Evolutionary conservation across 2,329 filamentous ascomycete genomes (phyloP), one percentile per base, ranked within the genome.

Genomic region (Colletotrichum kahawae): DNA sequence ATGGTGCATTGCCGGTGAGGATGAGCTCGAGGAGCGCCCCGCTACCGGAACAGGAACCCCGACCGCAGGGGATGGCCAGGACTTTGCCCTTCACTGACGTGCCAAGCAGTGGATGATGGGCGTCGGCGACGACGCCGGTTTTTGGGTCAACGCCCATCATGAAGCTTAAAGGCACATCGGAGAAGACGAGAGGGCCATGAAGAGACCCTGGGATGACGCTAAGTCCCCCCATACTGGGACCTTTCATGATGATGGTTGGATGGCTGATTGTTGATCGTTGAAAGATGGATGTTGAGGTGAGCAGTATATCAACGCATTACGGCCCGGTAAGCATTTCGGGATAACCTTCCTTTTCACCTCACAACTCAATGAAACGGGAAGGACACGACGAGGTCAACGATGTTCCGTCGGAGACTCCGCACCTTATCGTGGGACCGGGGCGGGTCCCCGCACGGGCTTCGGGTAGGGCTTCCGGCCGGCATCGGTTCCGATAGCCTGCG

Each of bases 1-100:
- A 77, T 0, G 87, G 87, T 0, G 80, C 83, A 10, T 79, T 82
- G 1, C 79, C 80, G 21, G 84, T 85, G 4, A 88, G 79, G 0
- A 89, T 63, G 0, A 88, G 77, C 76, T 89, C 86, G 7, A 89
- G 76, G n/a, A 88, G 81, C 2, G 85, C 83, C 1, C 82, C 82
- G 16, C 87, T 88, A 0, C 86, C 87, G 0, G 85, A 83, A 56
- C 86, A 89, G 8, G 87, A 89, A 3, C 87, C 87, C 24, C 87
- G 83, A n/a, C 87, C 83, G 21, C 83, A 79, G 0, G 87, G 87
- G 16, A 88, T 85, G 2, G 84, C 87, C 0, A 89, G 79, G 2
- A 88, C 78, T 0, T 78, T 78, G 13, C 78, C 79, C 4, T 80
- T 76, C 1, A 88, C 71, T 18, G 64, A 76, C 7, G 79, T 38